Evolutionary conservation across 2,329 filamentous ascomycete genomes (phyloP).

Genomic region (Monosporascus sp.): DNA sequence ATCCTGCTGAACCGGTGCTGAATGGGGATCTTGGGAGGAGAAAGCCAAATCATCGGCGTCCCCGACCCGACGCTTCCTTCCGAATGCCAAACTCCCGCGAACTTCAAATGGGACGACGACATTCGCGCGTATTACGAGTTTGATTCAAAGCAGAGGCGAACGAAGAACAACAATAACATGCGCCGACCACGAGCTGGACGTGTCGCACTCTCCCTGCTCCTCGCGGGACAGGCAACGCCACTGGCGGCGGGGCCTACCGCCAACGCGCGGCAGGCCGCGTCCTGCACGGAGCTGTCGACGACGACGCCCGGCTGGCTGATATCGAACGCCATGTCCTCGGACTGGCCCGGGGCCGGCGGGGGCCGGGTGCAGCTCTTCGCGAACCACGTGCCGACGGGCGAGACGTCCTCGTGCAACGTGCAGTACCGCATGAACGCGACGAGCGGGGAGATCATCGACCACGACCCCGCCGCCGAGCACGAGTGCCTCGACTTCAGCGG

Average conservation of each 20-base stretch:
- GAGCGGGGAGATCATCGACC: conserved; percentile 8
- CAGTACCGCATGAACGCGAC: conserved; percentile 7
- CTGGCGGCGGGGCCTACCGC: neutral
- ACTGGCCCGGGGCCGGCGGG: conserved; percentile 12
- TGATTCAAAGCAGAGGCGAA: neutral
- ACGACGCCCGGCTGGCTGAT: conserved; percentile 11
- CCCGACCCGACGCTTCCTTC: neutral
- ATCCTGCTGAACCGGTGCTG: neutral
- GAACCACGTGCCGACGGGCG: conserved; percentile 7
- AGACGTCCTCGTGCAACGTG: conserved; percentile 8
- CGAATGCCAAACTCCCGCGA: neutral
- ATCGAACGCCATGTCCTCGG: conserved; percentile 10
- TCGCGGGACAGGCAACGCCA: conserved; percentile 4
- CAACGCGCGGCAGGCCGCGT: neutral
- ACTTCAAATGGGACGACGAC: neutral
- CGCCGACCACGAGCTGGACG: neutral
- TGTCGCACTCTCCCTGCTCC: conserved; percentile 4
- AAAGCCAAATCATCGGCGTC: neutral
- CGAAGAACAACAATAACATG: conserved; percentile 2
- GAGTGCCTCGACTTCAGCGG: conserved; percentile 12
- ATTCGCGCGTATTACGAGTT: neutral
- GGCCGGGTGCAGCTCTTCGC: conserved; percentile 14
- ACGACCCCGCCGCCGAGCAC: conserved; percentile 7
- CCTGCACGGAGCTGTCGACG: conserved; percentile 7
- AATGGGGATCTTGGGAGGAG: conserved; percentile 1